Conservation (phyloP, 1,139 yeast species). For the Entelexis paramagnoliae region DNA sequence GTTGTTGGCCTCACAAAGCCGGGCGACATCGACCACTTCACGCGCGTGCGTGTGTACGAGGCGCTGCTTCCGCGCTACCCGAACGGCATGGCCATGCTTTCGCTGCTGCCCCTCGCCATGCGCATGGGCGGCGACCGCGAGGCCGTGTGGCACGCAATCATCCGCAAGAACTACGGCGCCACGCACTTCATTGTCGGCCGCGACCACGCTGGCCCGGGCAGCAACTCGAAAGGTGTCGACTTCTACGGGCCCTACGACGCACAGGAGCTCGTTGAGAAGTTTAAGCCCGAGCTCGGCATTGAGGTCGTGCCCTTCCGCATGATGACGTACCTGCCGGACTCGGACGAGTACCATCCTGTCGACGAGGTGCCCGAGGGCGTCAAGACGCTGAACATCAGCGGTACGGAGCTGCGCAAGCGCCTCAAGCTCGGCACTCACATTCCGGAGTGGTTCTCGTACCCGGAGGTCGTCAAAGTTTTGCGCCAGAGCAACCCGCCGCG, state of each 20-base stretch:
- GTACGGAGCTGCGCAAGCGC: slow-evolving; percentile 85
- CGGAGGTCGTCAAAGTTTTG: slow-evolving; percentile 84
- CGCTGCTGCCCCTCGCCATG: slow-evolving; percentile 90
- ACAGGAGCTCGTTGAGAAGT: slow-evolving; percentile 71
- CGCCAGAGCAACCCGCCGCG: slow-evolving; percentile 94
- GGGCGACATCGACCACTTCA: slow-evolving; percentile 95
- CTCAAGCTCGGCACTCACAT: slow-evolving; percentile 78
- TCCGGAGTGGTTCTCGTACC: slow-evolving; percentile 96
- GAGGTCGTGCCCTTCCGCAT: slow-evolving; percentile 93
- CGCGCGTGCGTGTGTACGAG: slow-evolving; percentile 90
- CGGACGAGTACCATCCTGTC: slow-evolving; percentile 89
- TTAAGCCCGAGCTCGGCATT: slow-evolving; percentile 67
- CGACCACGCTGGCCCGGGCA: slow-evolving; percentile 97
- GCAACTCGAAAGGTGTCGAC: slow-evolving; percentile 83
- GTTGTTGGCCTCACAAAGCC: slow-evolving; percentile 96
- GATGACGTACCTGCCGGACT: slow-evolving; percentile 94
- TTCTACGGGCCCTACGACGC: slow-evolving; percentile 98
- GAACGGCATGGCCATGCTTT: slow-evolving; percentile 80
- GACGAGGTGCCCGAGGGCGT: slow-evolving; percentile 77
- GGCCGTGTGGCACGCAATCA: slow-evolving; percentile 97
- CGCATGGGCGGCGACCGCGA: slow-evolving; percentile 99
- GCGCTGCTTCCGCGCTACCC: slow-evolving; percentile 88
- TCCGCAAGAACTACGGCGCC: slow-evolving; percentile 93
- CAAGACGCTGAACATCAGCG: slow-evolving; percentile 83
- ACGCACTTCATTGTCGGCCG: slow-evolving; percentile 96